Evolutionary conservation across 2,329 filamentous ascomycete species (phyloP), one percentile per base, ranked within the genome.

Genomic region (Fusarium longipes): DNA sequence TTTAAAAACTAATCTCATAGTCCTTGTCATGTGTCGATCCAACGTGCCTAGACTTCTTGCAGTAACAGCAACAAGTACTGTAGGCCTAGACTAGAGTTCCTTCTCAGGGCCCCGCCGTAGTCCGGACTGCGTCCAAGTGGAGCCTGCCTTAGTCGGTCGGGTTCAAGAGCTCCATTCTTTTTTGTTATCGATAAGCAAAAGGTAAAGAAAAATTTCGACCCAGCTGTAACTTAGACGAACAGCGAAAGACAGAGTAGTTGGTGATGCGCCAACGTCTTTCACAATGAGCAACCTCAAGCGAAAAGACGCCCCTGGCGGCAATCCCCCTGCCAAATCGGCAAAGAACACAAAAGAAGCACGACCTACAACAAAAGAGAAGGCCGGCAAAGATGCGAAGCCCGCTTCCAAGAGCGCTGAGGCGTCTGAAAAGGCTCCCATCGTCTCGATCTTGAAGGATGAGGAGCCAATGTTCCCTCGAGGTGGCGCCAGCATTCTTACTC

Each of bases 381-480:
- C 70, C 14, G 70, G 63, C 42, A 73, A 77, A 33, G 72, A 76
- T 72, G 72, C 73, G 52, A 76, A 76, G 47, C 59, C 73, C 22
- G 43, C 65, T 36, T 67, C 81, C 52, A 74, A 75, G 57, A 63
- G 62, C 43, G 67, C 57, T 49, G 70, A 72, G 49, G 75, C 57
- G 74, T 77, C 71, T 60, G 74, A 51, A 22, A 76, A 77, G 62
- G 73, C 71, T 9, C 75, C 78, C 15, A 68, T 81, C 29, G 76
- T 86, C 54, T 83, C 84, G 35, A 75, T 82, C 12, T 75, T 87
- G 49, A 88, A 85, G 77, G 91, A 96, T 69, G 96, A 98, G 70
- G 96, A 97, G 76, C 89, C 90, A 32, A 85, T 95, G 42, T 99
- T 99, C 74, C 95, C 96, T 70, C 89, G 96, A 84, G 96, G 96